phyloP scores from a whole-genome alignment of 768 basidiomycete species.

The Tylopilus balloui region DNA sequence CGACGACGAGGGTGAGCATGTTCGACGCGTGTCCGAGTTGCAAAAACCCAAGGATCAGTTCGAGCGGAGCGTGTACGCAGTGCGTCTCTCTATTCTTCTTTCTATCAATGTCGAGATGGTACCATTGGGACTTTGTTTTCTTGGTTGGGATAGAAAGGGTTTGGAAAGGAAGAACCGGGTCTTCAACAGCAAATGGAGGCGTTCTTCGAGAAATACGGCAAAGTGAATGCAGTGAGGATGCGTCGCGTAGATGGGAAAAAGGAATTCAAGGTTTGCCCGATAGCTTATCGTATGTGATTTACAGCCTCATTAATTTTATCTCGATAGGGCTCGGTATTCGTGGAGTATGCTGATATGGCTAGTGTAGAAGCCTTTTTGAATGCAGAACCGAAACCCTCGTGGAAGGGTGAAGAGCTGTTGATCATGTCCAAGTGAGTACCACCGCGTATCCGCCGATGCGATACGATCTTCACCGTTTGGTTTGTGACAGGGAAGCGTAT shows the following conservation, averaged over 20 bases:
- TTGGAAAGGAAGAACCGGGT: conserved; percentile 59
- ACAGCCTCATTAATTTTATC: background rate
- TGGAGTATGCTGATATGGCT: conserved; percentile 74
- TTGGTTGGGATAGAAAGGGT: conserved; percentile 72
- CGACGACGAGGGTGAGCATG: conserved; percentile 64
- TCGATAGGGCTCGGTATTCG: conserved; percentile 85
- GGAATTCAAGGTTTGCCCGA: conserved; percentile 72
- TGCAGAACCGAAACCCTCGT: conserved; percentile 77
- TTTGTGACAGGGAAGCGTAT: conserved; percentile 63
- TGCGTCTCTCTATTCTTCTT: conserved; percentile 44
- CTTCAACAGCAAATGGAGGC: conserved; percentile 72
- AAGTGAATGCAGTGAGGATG: conserved; percentile 81
- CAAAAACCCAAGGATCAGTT: conserved; percentile 75
- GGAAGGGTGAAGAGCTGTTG: conserved; percentile 68
- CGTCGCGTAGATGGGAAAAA: conserved; percentile 73
- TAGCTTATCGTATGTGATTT: background rate
- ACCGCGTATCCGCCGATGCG: background rate
- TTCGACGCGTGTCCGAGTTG: conserved; percentile 71
- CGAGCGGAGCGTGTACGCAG: conserved; percentile 84
- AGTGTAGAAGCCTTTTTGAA: conserved; percentile 72
- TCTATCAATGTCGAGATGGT: background rate
- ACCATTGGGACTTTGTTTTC: background rate
- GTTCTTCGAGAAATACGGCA: conserved; percentile 77
- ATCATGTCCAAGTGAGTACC: conserved; percentile 80
- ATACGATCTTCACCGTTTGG: background rate